These are phyloP conservation scores for Euphorbia tirucalli DNA, from an alignment of 345 rosid genomes.

Conservation along the genomic window DNA sequence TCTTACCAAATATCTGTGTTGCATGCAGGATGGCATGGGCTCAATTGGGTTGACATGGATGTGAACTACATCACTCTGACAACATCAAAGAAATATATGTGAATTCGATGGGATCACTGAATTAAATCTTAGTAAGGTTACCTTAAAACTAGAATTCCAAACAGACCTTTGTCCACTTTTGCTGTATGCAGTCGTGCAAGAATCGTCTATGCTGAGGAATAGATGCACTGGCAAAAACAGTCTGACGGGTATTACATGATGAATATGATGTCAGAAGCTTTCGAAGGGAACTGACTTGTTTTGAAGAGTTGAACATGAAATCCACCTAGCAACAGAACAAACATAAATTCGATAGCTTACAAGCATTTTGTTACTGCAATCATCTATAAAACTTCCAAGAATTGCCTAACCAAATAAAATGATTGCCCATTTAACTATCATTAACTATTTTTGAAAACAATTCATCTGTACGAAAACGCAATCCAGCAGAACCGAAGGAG, in stretches of 20 bases:
- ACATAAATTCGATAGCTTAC: background rate
- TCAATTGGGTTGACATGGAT: slow-evolving; percentile 64
- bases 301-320: slow-evolving; percentile 84
- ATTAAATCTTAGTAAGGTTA: slow-evolving; percentile 9
- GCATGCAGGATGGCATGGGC: slow-evolving; percentile 74
- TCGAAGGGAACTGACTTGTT: slow-evolving; percentile 71
- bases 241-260: slow-evolving; percentile 71
- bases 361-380: background rate
- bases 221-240: slow-evolving; percentile 91
- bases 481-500: background rate
- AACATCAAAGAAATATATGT: slow-evolving; percentile 20
- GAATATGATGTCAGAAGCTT: slow-evolving; percentile 77
- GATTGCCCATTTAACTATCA: background rate
- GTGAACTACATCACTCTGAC: slow-evolving; percentile 68
- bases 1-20: slow-evolving; percentile 68
- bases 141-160: slow-evolving; percentile 19
- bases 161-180: slow-evolving; percentile 90
- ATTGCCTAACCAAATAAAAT: background rate
- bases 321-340: slow-evolving; percentile 59
- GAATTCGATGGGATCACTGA: slow-evolving; percentile 10
- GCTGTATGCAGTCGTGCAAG: slow-evolving; percentile 78
- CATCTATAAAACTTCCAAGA: slow-evolving; percentile 5
- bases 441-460: background rate
- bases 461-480: background rate
- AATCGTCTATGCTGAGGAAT: slow-evolving; percentile 87